These are phyloP conservation scores for Pyricularia sp. DNA, from an alignment of 2,329 filamentous ascomycete genomes.

Conservation along the genomic window DNA sequence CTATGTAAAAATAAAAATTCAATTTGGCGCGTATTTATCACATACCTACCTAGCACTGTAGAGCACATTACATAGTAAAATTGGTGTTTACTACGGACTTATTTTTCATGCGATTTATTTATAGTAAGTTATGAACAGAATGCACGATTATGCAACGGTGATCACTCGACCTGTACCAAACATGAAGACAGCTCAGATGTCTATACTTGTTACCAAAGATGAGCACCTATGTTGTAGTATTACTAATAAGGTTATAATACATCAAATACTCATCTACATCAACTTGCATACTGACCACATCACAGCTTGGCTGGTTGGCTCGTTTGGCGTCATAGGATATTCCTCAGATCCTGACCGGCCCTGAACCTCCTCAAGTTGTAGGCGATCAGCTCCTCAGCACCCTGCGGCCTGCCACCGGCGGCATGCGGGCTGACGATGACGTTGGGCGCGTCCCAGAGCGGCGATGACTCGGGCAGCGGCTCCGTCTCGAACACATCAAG, in stretches of 20 bases:
- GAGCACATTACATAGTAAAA: neutral
- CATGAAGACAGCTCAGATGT: neutral
- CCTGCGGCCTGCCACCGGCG: slow-evolving; percentile 47
- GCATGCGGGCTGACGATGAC: slow-evolving; percentile 20
- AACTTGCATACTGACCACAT: neutral
- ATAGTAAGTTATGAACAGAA: too few relatives aligned
- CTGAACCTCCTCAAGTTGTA: slow-evolving; percentile 47
- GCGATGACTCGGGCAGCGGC: slow-evolving; percentile 9
- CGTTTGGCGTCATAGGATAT: slow-evolving; percentile 17
- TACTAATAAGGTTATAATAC: neutral
- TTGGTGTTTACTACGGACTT: neutral
- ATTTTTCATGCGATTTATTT: neutral
- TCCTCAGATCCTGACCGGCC: slow-evolving; percentile 45
- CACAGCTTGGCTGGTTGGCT: neutral
- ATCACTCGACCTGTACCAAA: neutral
- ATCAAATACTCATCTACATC: neutral
- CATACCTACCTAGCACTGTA: neutral
- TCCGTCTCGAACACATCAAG: slow-evolving; percentile 32
- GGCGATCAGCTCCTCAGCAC: slow-evolving; percentile 43
- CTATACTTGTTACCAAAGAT: neutral
- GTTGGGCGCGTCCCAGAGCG: slow-evolving; percentile 13
- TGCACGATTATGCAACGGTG: neutral
- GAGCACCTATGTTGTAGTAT: neutral
- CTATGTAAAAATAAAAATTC: neutral
- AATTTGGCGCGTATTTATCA: neutral